Evolutionary conservation across 495 filamentous ascomycete genomes (phyloP).

Genomic region (Podospora fimiseda): DNA sequence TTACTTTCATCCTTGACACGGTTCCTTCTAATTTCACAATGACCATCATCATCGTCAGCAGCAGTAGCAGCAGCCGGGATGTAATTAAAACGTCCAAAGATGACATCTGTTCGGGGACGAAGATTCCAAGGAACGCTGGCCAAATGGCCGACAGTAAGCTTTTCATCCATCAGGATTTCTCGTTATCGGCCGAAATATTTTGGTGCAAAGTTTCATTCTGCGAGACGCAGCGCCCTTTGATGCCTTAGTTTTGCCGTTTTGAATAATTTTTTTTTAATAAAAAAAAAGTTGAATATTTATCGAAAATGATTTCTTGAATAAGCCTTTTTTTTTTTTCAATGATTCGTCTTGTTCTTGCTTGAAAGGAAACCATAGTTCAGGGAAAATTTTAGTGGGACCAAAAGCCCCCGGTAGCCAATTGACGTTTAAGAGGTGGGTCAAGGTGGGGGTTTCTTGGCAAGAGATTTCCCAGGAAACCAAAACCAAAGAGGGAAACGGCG

Average conservation of each 20-base stretch:
- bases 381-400: constrained; percentile 17
- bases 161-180: constrained; percentile 25
- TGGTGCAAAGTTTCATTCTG: constrained; percentile 18
- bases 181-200: constrained; percentile 3
- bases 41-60: neutral
- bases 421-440: neutral
- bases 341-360: too few species aligned
- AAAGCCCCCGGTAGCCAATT: neutral
- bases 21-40: constrained; percentile 19
- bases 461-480: constrained; percentile 18
- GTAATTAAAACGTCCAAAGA: constrained; percentile 25
- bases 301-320: neutral
- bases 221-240: neutral
- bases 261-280: too few species aligned
- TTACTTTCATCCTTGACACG: constrained; percentile 18
- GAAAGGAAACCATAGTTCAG: neutral
- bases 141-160: neutral
- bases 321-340: neutral
- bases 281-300: too few species aligned
- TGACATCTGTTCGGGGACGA: constrained; percentile 13
- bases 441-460: constrained; percentile 6
- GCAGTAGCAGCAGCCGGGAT: constrained; percentile 12
- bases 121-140: constrained; percentile 7
- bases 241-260: neutral
- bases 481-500: constrained; percentile 7